Evolutionary conservation across 345 rosid genomes (phyloP), one percentile per base, ranked within the genome.

Genomic region (Murraya paniculata): DNA sequence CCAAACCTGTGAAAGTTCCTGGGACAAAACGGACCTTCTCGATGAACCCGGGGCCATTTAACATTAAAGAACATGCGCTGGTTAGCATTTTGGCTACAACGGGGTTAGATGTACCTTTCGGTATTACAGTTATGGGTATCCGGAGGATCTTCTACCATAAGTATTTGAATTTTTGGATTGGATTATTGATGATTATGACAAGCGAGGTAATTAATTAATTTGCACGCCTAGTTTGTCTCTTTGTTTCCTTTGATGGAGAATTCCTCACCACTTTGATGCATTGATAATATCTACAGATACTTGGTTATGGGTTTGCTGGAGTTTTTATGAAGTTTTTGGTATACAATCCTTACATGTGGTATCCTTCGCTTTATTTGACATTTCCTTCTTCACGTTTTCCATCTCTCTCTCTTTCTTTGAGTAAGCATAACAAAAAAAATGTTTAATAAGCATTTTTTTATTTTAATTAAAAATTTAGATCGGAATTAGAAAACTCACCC

Each of bases 11-110:
- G 4, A 13, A 4, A 55, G 0, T 82, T 27, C 83, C 80, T 2
- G 74, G 81, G 4, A 77, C 85, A 13, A 65, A 48, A 16, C 80
- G 84, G 88, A 58, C 74, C 7, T 85, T 82, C 53, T 58, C 87
- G 1, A 3, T 85, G 79, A 85, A 85, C 76, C 82, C 84, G 0
- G 88, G 88, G 78, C 88, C 83, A 4, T 84, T 84, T 66, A 81
- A 35, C 57, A 35, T 84, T 48, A 81, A 81, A 79, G 85, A 81
- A 71, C 83, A 81, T 66, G 83, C 77, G 0, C 19, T 84, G 73
- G 80, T 84, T 27, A 76, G 79, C 18, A 79, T 84, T 7, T 72
- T 84, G 27, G 84, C 82, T 0, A 68, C 55, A 58, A 35, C 71
- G 19, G 83, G 85, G 7, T 50, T 78, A 0, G 18, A 62, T 31